Percentiles rank a stretch among this genome's conserved stretches.
phyloP scores from a whole-genome alignment of 257 asterid genomes.

The Anisodus acutangulus region DNA sequence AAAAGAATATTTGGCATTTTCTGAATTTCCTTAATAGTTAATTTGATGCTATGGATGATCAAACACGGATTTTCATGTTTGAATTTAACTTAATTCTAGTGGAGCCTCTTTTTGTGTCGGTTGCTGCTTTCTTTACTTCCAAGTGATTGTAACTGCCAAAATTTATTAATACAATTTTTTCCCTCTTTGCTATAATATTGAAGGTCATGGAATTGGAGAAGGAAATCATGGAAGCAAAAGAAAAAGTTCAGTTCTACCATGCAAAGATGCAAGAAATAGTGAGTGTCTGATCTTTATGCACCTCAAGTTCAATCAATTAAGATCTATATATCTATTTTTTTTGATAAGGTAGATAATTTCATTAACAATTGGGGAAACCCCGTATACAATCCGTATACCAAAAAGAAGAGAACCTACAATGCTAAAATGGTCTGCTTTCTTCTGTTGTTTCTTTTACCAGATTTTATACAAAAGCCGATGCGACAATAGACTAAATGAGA shows the following conservation, averaged over 20 bases:
- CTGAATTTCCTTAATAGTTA: background rate
- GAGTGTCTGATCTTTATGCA: slow-evolving; percentile 43
- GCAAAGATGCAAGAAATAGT: slow-evolving; percentile 98
- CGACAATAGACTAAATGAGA: slow-evolving; percentile 93
- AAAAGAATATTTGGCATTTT: slow-evolving; percentile 6
- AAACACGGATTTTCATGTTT: background rate
- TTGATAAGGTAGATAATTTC: slow-evolving; percentile 13
- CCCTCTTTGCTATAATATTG: slow-evolving; percentile 28
- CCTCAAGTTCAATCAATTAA: slow-evolving; percentile 6
- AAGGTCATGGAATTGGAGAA: slow-evolving; percentile 96
- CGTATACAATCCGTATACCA: background rate
- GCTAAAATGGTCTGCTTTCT: background rate
- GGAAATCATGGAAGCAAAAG: slow-evolving; percentile 84
- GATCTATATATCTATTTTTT: too few relatives aligned
- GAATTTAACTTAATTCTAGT: slow-evolving; percentile 6
- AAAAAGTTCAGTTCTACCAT: slow-evolving; percentile 84
- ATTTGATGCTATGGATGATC: slow-evolving; percentile 25
- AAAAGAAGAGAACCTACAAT: background rate
- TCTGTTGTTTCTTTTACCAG: slow-evolving; percentile 43
- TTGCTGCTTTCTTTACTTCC: background rate
- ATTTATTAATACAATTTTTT: background rate
- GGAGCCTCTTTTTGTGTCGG: slow-evolving; percentile 23
- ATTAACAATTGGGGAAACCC: background rate
- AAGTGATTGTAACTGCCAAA: slow-evolving; percentile 19
- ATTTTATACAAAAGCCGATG: slow-evolving; percentile 93